These are phyloP conservation scores for Fagus crenata DNA, from an alignment of 306 rosid species.

Conservation along the genomic window DNA sequence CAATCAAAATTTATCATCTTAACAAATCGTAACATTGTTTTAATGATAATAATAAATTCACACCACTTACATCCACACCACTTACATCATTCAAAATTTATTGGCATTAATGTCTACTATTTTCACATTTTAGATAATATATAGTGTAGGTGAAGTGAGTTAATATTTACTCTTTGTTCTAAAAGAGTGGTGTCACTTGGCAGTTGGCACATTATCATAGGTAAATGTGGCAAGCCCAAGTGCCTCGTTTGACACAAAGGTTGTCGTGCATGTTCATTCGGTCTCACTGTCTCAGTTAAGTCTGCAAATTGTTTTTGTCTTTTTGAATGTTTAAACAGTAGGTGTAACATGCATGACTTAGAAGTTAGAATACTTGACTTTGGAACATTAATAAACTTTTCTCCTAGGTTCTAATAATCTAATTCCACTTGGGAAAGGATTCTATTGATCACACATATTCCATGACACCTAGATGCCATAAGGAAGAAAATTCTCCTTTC, in stretches of 20 bases:
- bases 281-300: background rate
- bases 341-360: conserved; percentile 25
- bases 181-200: too few relatives aligned
- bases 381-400: background rate
- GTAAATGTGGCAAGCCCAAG: background rate
- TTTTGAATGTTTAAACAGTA: conserved; percentile 18
- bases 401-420: background rate
- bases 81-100: too few relatives aligned
- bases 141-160: too few relatives aligned
- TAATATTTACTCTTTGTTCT: too few relatives aligned
- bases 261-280: background rate
- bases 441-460: background rate
- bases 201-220: too few relatives aligned
- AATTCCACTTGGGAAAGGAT: background rate
- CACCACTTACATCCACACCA: too few relatives aligned
- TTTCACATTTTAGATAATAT: too few relatives aligned
- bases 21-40: conserved; percentile 1
- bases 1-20: background rate
- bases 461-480: background rate
- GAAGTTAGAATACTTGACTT: conserved; percentile 11
- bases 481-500: conserved; percentile 1
- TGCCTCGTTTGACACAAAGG: background rate
- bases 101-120: too few relatives aligned
- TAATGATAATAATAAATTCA: too few relatives aligned
- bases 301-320: background rate